Conservation (phyloP, 1,139 yeast genomes). For the Scheffersomyces stambukii region DNA sequence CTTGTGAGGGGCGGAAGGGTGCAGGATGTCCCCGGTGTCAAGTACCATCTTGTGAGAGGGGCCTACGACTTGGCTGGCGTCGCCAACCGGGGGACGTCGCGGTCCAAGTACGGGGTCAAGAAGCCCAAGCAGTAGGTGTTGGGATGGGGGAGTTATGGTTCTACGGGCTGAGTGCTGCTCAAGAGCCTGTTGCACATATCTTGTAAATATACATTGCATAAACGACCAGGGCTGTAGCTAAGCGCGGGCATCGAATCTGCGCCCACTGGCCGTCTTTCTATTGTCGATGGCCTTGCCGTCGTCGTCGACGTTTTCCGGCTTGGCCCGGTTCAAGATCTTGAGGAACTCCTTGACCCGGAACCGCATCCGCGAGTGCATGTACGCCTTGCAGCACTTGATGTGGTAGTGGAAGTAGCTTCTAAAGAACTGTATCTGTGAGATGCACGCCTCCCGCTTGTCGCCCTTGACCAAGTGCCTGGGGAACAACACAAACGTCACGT, state of each 20-base stretch:
- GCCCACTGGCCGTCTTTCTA: constrained; percentile 80
- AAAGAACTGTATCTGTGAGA: constrained; percentile 85
- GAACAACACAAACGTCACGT: constrained; percentile 70
- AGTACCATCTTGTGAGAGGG: constrained; percentile 91
- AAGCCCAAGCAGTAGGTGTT: constrained; percentile 47
- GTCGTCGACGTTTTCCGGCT: constrained; percentile 84
- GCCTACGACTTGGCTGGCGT: constrained; percentile 93
- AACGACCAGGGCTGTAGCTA: neutral
- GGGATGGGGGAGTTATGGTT: no score
- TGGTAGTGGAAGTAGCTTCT: constrained; percentile 98
- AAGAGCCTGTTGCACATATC: constrained; percentile 1
- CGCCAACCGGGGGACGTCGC: constrained; percentile 82
- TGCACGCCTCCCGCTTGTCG: constrained; percentile 77
- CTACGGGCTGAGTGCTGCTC: no score
- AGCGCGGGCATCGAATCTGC: constrained; percentile 52
- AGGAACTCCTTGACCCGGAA: constrained; percentile 89
- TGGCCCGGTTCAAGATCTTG: constrained; percentile 94
- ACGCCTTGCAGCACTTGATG: constrained; percentile 96
- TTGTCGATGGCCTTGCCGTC: constrained; percentile 55
- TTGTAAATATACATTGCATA: constrained; percentile 3
- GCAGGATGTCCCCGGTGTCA: constrained; percentile 98
- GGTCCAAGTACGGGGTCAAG: constrained; percentile 93
- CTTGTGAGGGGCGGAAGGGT: constrained; percentile 96
- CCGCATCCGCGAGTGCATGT: constrained; percentile 98
- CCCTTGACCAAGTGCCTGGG: constrained; percentile 69